Percentiles rank a stretch among this genome's conserved stretches.
phyloP scores from a whole-genome alignment of 768 basidiomycete genomes.

The Termitomyces sp. region DNA sequence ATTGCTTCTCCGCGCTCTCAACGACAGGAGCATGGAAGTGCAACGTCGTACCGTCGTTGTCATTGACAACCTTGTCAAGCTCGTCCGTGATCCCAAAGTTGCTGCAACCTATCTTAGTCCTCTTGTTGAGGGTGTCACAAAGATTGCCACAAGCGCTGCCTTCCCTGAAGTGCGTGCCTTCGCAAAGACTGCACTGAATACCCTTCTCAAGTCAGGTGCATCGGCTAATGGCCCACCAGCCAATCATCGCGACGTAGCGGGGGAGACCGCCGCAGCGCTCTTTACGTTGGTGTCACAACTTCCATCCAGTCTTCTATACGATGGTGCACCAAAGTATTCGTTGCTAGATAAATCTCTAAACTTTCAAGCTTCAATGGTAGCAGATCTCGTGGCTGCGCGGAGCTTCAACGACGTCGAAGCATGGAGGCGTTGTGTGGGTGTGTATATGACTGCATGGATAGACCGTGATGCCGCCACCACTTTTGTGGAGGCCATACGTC shows the following conservation, averaged over 20 bases:
- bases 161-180: constrained; percentile 79
- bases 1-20: constrained; percentile 82
- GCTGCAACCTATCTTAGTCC: constrained; percentile 85
- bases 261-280: constrained; percentile 53
- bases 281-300: constrained; percentile 55
- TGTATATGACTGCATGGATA: constrained; percentile 72
- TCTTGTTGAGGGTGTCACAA: constrained; percentile 86
- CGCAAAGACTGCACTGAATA: constrained; percentile 55
- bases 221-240: constrained; percentile 66
- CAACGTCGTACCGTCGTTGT: constrained; percentile 93
- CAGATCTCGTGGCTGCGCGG: constrained; percentile 65
- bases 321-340: constrained; percentile 45
- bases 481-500: constrained; percentile 60
- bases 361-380: constrained; percentile 69
- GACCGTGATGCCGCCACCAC: constrained; percentile 37
- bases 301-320: constrained; percentile 39
- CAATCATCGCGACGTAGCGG: constrained; percentile 62
- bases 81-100: constrained; percentile 85
- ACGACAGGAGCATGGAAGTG: constrained; percentile 94
- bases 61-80: constrained; percentile 94
- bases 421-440: constrained; percentile 70
- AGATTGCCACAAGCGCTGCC: constrained; percentile 84
- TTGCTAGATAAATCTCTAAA: constrained; percentile 56
- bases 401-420: constrained; percentile 44
- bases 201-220: constrained; percentile 79